These are phyloP conservation scores for Epichloe sylvatica DNA, from an alignment of 2,329 filamentous ascomycete genomes.

Conservation along the genomic window DNA sequence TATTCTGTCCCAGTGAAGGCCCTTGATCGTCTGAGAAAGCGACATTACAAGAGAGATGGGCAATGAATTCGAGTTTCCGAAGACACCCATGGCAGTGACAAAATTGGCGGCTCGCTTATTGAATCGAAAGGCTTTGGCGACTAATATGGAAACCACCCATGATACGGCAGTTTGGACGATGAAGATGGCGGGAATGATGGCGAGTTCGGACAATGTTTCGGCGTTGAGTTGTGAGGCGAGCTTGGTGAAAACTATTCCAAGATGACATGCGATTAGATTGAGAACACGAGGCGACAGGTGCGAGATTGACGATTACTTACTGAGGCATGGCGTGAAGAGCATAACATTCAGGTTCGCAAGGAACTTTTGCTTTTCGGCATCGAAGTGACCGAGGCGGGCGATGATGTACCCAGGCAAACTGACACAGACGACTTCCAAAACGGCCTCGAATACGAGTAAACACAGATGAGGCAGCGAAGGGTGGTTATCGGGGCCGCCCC, in stretches of 20 bases:
- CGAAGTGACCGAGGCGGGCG: conserved; percentile 80
- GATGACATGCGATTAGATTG: background rate
- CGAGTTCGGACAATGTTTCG: conserved; percentile 77
- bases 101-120: conserved; percentile 82
- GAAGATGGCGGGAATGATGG: conserved; percentile 92
- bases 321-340: conserved; percentile 92
- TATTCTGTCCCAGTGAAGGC: conserved; percentile 85
- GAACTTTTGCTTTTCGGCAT: conserved; percentile 92
- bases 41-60: conserved; percentile 94
- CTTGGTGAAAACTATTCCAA: conserved; percentile 72
- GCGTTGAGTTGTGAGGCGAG: conserved; percentile 86
- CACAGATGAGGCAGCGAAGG: conserved; percentile 56
- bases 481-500: conserved; percentile 36
- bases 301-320: conserved; percentile 36
- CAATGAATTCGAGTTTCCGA: conserved; percentile 95
- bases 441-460: conserved; percentile 83
- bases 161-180: conserved; percentile 76
- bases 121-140: conserved; percentile 68
- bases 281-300: background rate
- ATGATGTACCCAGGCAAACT: conserved; percentile 89
- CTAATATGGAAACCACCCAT: conserved; percentile 56
- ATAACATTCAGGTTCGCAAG: conserved; percentile 91
- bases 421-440: conserved; percentile 89
- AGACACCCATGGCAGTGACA: conserved; percentile 90
- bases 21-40: conserved; percentile 78